A percentile compares a stretch with the other conserved stretches of the same genome.
phyloP scores from a whole-genome alignment of 345 rosid genomes.

The Eucalyptus lansdowneana region DNA sequence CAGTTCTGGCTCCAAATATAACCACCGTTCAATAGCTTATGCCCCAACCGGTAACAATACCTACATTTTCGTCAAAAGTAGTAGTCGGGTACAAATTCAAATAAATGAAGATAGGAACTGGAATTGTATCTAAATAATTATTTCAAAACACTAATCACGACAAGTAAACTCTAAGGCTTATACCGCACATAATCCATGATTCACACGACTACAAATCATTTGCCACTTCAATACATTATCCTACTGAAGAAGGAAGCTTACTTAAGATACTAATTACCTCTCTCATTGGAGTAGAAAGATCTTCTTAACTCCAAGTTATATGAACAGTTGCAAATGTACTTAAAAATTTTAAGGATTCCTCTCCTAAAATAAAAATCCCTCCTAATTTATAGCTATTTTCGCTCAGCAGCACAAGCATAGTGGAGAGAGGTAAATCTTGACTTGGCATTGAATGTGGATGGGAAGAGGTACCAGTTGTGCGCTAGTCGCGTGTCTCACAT shows the following conservation, averaged over 20 bases:
- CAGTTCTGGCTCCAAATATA: conserved; percentile 19
- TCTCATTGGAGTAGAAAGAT: neutral
- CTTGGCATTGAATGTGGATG: too few species aligned
- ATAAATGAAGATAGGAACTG: neutral
- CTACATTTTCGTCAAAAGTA: neutral
- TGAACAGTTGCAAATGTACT: neutral
- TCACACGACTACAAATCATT: neutral
- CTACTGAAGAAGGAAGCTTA: neutral
- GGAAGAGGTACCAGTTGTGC: too few species aligned
- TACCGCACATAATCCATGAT: neutral
- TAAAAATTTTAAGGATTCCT: neutral
- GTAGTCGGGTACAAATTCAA: neutral
- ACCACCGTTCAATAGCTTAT: neutral
- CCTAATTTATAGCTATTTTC: neutral
- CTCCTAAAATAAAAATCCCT: neutral
- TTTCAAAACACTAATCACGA: neutral
- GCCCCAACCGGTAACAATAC: conserved; percentile 2
- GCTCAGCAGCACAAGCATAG: neutral
- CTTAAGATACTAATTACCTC: neutral
- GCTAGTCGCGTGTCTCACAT: too few species aligned
- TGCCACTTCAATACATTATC: neutral
- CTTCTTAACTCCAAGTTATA: neutral
- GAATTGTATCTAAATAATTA: neutral
- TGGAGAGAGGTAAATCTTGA: neutral
- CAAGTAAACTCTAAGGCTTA: neutral